A percentile compares a stretch with the other conserved stretches of the same genome.
Evolutionary conservation across 306 rosid genomes (phyloP).

Genomic region (Boehmeria nivea): DNA sequence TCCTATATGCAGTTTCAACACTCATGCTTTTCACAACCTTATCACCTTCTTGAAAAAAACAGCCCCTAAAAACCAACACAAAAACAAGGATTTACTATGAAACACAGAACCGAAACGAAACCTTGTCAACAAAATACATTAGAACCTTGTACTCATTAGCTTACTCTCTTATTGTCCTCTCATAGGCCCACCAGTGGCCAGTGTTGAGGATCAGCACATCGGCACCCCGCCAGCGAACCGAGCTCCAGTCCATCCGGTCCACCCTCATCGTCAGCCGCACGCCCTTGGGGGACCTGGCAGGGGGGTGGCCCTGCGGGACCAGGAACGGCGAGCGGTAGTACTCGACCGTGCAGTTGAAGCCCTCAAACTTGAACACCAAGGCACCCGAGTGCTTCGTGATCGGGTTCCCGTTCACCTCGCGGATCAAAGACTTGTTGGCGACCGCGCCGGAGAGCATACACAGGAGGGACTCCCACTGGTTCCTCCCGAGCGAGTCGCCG

Average conservation of each 20-base stretch:
- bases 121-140: no score
- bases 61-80: constrained; percentile 43
- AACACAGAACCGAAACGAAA: no score
- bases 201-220: constrained; percentile 79
- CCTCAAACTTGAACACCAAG: constrained; percentile 67
- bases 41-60: constrained; percentile 72
- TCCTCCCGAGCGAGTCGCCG: constrained; percentile 91
- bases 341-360: constrained; percentile 78
- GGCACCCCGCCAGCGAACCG: constrained; percentile 58
- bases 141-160: not conserved
- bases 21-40: constrained; percentile 76
- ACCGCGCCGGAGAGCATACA: constrained; percentile 75
- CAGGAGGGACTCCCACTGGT: constrained; percentile 93
- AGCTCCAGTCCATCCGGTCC: constrained; percentile 71
- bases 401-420: constrained; percentile 73
- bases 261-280: constrained; percentile 57
- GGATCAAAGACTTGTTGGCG: constrained; percentile 44
- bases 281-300: constrained; percentile 44
- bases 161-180: constrained; percentile 68
- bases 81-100: constrained; percentile 9
- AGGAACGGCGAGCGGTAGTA: constrained; percentile 83
- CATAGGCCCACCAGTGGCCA: constrained; percentile 91
- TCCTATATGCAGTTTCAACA: constrained; percentile 52
- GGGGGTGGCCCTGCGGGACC: constrained; percentile 75
- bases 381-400: constrained; percentile 76